phyloP scores from a whole-genome alignment of 148 eudicot genomes.

The Rhododendron griersonianum region DNA sequence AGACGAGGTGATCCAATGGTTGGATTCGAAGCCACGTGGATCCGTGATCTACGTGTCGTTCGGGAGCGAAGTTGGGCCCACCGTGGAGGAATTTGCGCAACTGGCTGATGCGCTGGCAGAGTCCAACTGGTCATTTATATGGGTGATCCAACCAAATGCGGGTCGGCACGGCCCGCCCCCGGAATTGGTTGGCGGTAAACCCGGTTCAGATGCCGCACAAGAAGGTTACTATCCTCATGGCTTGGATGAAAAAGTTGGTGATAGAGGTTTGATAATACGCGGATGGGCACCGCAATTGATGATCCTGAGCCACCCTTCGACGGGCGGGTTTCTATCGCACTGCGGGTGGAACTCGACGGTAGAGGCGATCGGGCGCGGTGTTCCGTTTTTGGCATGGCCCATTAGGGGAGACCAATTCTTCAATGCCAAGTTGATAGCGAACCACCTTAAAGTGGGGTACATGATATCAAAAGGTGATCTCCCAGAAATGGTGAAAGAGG shows the following conservation, averaged over 20 bases:
- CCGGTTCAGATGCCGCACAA: background rate
- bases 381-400: constrained; percentile 67
- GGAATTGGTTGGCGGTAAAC: background rate
- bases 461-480: constrained; percentile 23
- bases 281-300: constrained; percentile 77
- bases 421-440: constrained; percentile 52
- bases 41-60: constrained; percentile 62
- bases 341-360: constrained; percentile 77
- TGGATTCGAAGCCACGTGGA: constrained; percentile 44
- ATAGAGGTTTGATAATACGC: constrained; percentile 47
- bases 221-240: constrained; percentile 46
- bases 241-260: constrained; percentile 36
- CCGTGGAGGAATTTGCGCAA: constrained; percentile 41
- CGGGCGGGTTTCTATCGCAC: constrained; percentile 61
- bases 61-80: constrained; percentile 69
- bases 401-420: constrained; percentile 62
- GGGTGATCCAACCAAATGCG: constrained; percentile 52
- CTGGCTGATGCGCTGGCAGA: constrained; percentile 46
- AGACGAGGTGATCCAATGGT: constrained; percentile 57
- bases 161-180: constrained; percentile 38
- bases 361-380: constrained; percentile 49
- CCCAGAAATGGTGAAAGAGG: constrained; percentile 36
- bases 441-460: constrained; percentile 42
- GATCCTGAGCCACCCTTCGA: constrained; percentile 62
- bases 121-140: constrained; percentile 34